Evolutionary conservation across 192 early-diverging fungal species (phyloP), one percentile per base, ranked within the genome.

Genomic region (Umbelopsis sp.): DNA sequence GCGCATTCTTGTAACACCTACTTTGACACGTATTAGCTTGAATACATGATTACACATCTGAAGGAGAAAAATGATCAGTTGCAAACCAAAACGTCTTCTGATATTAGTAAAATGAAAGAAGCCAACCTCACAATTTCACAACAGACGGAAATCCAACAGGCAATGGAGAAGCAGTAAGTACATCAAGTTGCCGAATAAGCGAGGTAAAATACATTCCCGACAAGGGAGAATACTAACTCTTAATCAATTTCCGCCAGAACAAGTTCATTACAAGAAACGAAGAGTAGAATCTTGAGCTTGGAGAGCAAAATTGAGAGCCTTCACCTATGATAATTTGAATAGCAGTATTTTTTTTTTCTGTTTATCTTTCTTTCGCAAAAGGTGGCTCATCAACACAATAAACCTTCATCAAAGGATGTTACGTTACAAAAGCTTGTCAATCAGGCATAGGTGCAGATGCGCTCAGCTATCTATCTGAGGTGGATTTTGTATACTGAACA

Each of bases 151-250:
- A 66, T 72, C 11, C 49, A 66, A 20, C 65, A 41, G 26, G 49
- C 62, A 25, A 36, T 66, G 44, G 65, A 72, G 16, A 65, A 72
- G 51, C 62, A 72, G 71, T 72, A 51, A 66, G 71, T 72, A 20
- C 25, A 34, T 1, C 16, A 41, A 41, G 2, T 41, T 41, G 12
- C 5, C 8, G 5, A 6, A 6, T 6, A 6, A 41, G 12, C 12
- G 38, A 11, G 12, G 8, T 11, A 3, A 41, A 41, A 1, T 5
- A 41, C 38, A 41, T 41, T 11, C 38, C 38, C 12, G 38, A 4
- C 4, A 41, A 0, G 12, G 8, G 2, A 41, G 4, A 11, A 29
- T 20, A 17, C 4, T 34, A 32, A 59, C 11, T 22, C 26, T 26
- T 62, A n/a, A n/a, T n/a, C 17, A 8, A 29, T 62, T 26, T 34